These are phyloP conservation scores for Geosmithia putterillii DNA, from an alignment of 2,329 filamentous ascomycete species.

Conservation along the genomic window DNA sequence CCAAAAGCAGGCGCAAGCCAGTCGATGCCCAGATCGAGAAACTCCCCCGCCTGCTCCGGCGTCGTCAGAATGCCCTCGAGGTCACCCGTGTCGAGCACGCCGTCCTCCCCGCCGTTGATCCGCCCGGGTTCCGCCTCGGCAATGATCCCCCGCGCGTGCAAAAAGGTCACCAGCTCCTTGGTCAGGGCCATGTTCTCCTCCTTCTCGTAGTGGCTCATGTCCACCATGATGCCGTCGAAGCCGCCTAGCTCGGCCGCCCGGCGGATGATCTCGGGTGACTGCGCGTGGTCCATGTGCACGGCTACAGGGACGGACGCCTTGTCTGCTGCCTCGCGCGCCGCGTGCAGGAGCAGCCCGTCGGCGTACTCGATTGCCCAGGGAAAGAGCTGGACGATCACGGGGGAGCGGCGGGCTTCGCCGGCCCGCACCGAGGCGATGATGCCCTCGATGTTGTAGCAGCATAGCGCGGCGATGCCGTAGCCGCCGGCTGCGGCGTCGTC, in stretches of 20 bases:
- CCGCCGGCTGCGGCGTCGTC: constrained; percentile 4
- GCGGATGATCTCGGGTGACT: constrained; percentile 44
- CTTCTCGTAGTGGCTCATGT: constrained; percentile 62
- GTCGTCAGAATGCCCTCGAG: constrained; percentile 44
- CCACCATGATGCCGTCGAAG: constrained; percentile 66
- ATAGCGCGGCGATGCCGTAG: constrained; percentile 3
- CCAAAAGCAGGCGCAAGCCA: constrained; percentile 64
- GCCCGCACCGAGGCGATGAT: constrained; percentile 55
- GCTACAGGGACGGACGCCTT: constrained; percentile 44
- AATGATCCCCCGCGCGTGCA: constrained; percentile 4
- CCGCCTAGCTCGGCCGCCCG: constrained; percentile 38
- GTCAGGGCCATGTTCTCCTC: constrained; percentile 49
- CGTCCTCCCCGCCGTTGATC: constrained; percentile 56
- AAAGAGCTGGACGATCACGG: constrained; percentile 58
- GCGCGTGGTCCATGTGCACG: constrained; percentile 55
- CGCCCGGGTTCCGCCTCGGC: constrained; percentile 29
- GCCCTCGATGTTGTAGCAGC: constrained; percentile 35
- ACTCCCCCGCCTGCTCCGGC: constrained; percentile 55
- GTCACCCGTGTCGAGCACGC: constrained; percentile 47
- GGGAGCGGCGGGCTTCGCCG: constrained; percentile 53
- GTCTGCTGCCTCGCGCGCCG: constrained; percentile 38
- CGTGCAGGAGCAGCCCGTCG: constrained; percentile 38
- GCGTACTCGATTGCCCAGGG: constrained; percentile 58
- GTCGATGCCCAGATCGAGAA: constrained; percentile 58
- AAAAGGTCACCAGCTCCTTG: constrained; percentile 5